Evolutionary conservation across 106 monocot species (phyloP).

Genomic region (Hemerocallis citrina): DNA sequence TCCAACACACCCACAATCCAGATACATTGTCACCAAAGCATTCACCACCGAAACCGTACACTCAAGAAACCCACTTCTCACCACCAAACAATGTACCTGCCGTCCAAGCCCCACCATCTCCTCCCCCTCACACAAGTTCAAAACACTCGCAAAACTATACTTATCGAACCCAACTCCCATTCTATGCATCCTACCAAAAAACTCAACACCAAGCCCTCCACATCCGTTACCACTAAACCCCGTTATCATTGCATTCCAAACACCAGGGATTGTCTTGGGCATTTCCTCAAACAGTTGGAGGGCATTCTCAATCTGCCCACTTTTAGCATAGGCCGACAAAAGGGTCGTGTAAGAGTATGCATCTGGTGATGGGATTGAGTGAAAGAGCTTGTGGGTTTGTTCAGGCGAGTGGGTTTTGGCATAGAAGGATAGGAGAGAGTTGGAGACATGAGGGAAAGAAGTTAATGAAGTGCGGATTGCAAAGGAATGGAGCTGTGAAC

Average conservation of each 20-base stretch:
- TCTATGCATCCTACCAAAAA: slow-evolving; percentile 24
- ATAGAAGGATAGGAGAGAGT: slow-evolving; percentile 41
- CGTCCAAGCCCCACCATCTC: slow-evolving; percentile 6
- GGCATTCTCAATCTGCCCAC: slow-evolving; percentile 14
- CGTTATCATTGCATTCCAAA: slow-evolving; percentile 31
- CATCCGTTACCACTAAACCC: slow-evolving; percentile 12
- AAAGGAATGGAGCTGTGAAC: slow-evolving; percentile 20
- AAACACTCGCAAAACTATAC: slow-evolving; percentile 17
- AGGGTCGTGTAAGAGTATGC: slow-evolving; percentile 29
- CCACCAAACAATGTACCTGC: slow-evolving; percentile 29
- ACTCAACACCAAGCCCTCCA: slow-evolving; percentile 1
- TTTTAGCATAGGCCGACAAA: slow-evolving; percentile 18
- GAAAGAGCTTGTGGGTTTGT: slow-evolving; percentile 11
- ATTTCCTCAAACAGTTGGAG: slow-evolving; percentile 25
- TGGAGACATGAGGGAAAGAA: slow-evolving; percentile 21
- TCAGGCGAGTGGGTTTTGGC: slow-evolving; percentile 16
- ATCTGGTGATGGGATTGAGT: slow-evolving; percentile 13
- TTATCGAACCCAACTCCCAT: slow-evolving; percentile 14
- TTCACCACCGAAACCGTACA: slow-evolving; percentile 17
- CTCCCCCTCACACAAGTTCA: slow-evolving; percentile 15
- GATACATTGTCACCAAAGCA: slow-evolving; percentile 34
- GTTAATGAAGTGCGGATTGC: slow-evolving; percentile 22
- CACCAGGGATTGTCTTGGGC: slow-evolving; percentile 2
- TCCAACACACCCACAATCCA: slow-evolving; percentile 13
- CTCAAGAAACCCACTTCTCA: slow-evolving; percentile 21